Base-by-base conservation (phyloP, 805 yeast genomes). In the Metschnikowia matae region DNA sequence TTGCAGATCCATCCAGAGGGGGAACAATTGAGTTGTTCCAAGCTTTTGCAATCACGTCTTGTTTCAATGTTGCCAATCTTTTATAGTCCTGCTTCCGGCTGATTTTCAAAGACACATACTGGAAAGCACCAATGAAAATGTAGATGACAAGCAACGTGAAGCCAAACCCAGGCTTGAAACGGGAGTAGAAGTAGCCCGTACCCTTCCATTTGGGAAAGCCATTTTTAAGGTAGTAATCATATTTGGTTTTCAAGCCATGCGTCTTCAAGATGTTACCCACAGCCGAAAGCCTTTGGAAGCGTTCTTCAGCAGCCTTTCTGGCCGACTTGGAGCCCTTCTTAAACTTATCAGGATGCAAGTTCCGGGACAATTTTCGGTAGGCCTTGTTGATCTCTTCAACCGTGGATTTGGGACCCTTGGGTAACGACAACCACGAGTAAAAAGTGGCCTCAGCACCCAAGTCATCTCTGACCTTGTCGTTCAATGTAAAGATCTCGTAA, bases 181-280 rank as follows among this genome's bases (percentile, higher is more conserved):
- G 77, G 62, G 80, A 64, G 64, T 85, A 81, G 54, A 74, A 74
- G 73, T 86, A 81, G 48, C 81, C 88, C 18, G 82, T 76, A 14
- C 83, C 88, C 51, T 83, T 82, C 79, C 87, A 89, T 54, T 77
- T 75, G 6, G 99, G 98, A 69, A 94, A 92, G 6, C 98, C 97
- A 57, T 81, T 79, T 40, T 80, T 74, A 48, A 87, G 72, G 68
- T 88, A 94, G 66, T 82, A 90, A 66, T 94, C 98, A 66, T 94
- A 94, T 6, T 89, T 76, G 54, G 84, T 80, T 51, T 75, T 75
- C 48, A 81, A 79, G 21, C 79, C 69, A 20, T 61, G 64, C 49
- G 73, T 75, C 56, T 92, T 77, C 44, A 91, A 73, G 49, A 91
- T 83, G 61, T 86, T 81, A 33, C 90, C 85, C 20, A 89, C 87